These are phyloP conservation scores for Cicer cuneatum DNA, from an alignment of 306 rosid species.

Conservation along the genomic window DNA sequence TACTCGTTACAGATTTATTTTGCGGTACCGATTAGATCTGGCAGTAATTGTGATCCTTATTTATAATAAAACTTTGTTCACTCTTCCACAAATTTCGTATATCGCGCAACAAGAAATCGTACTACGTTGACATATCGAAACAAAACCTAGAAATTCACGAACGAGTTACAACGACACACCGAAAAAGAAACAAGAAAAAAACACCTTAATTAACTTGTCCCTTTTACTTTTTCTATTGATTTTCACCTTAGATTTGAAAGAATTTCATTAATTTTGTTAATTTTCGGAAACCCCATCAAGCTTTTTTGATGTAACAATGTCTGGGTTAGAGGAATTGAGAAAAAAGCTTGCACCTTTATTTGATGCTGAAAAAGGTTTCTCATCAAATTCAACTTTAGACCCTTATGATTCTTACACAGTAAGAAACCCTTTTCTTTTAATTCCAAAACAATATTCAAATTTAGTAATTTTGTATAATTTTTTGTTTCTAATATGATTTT, in stretches of 20 bases:
- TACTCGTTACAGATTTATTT: too few relatives aligned
- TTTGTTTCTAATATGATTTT: background rate
- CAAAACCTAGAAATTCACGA: too few relatives aligned
- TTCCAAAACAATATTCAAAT: background rate
- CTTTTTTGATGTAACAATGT: slow-evolving; percentile 51
- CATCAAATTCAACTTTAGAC: slow-evolving; percentile 66
- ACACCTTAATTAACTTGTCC: too few relatives aligned
- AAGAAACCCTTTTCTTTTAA: slow-evolving; percentile 30
- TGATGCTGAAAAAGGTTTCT: slow-evolving; percentile 71
- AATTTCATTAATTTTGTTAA: background rate
- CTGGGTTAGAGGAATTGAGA: slow-evolving; percentile 87
- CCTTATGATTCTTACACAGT: slow-evolving; percentile 87
- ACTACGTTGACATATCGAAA: too few relatives aligned
- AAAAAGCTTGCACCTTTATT: slow-evolving; percentile 83
- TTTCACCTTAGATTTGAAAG: background rate
- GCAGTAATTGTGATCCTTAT: too few relatives aligned
- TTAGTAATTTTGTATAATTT: background rate
- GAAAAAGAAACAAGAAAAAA: background rate
- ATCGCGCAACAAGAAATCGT: too few relatives aligned
- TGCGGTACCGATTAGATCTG: too few relatives aligned
- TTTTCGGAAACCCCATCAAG: slow-evolving; percentile 10
- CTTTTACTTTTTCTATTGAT: too few relatives aligned
- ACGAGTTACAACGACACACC: too few relatives aligned
- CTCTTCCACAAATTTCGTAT: too few relatives aligned
- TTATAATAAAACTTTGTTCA: too few relatives aligned